Base-by-base conservation (phyloP, 352 stramenopile genomes). In the Phytophthora sojae region DNA sequence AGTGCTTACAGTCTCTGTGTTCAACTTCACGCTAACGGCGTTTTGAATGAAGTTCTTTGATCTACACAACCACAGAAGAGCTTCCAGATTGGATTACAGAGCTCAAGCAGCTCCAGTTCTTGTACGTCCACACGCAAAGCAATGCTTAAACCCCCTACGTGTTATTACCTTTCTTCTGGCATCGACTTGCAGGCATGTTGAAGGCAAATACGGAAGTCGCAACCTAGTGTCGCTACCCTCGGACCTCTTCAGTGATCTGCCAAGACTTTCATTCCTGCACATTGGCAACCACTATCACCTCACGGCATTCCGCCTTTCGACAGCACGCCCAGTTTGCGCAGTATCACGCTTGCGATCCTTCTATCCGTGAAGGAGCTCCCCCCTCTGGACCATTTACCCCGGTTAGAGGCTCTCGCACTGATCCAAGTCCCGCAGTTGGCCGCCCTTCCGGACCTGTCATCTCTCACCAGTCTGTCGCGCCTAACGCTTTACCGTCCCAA, bases 151-250 rank as follows among this genome's bases (percentile, higher is more conserved):
- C 29, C 6, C 29, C 29, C 21, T 35, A 35, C 29, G 29, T 35
- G 8, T 35, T 11, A 35, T 35, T 35, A 35, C 8, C 29, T 35
- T 35, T 35, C 29, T 35, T 7, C 26, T 30, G 26, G 7, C 26
- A 30, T 6, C 25, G 21, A 2, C 3, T 69, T 35, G 2, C 29
- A 74, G 60, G 17, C 67, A 74, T 39, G 14, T 76, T 12, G 69
- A 76, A 69, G 69, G 69, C n/a, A 76, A 76, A 50, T 67, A 57
- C 5, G 47, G 55, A 17, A 70, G 55, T 19, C 42, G 21, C 14
- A 75, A 75, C 39, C 53, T 75, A 19, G 47, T 39, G 7, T 57
- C 49, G 2, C 25, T 75, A 8, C 61, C 37, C 6, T 17, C n/a
- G 0, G 54, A 54, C 42, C 55, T 75, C 32, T 70, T 70, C 50